phyloP scores from a whole-genome alignment of 768 basidiomycete genomes.

The Pleurotus sapidus region DNA sequence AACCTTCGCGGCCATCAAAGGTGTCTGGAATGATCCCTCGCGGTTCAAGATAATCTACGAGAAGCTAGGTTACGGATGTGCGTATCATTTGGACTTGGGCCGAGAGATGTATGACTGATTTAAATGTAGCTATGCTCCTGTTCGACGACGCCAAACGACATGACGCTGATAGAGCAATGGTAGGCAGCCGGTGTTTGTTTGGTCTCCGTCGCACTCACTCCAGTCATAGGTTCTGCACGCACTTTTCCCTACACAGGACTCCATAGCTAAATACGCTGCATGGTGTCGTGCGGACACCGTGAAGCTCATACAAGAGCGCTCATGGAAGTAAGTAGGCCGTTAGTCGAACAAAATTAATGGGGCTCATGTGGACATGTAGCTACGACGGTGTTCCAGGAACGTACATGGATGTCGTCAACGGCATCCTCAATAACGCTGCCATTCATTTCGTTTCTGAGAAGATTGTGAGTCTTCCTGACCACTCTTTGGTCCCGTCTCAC shows the following conservation, averaged over 20 bases:
- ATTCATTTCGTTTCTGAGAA: conserved; percentile 38
- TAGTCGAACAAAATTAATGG: no score
- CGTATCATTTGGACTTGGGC: neutral
- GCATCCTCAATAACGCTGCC: conserved; percentile 43
- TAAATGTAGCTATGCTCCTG: conserved; percentile 23
- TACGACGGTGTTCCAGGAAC: conserved; percentile 29
- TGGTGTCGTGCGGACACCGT: conserved; percentile 26
- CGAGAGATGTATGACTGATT: neutral
- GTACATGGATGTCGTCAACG: conserved; percentile 45
- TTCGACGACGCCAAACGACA: conserved; percentile 35
- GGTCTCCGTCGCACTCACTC: neutral
- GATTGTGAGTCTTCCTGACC: conserved; percentile 22
- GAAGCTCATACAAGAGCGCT: conserved; percentile 27
- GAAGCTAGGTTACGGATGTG: conserved; percentile 35
- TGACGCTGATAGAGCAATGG: conserved; percentile 25
- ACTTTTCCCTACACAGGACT: conserved; percentile 32
- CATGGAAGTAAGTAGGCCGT: neutral
- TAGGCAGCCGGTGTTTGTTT: neutral
- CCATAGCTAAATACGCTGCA: conserved; percentile 22
- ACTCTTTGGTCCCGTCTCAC: neutral
- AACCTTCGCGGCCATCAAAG: conserved; percentile 30
- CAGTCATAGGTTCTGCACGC: conserved; percentile 23
- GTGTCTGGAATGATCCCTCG: conserved; percentile 28
- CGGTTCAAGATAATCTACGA: conserved; percentile 36
- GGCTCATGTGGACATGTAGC: conserved; percentile 4